These are phyloP conservation scores for Rhynchospora pubera DNA, from an alignment of 176 grass and related monocot genomes.

Conservation along the genomic window DNA sequence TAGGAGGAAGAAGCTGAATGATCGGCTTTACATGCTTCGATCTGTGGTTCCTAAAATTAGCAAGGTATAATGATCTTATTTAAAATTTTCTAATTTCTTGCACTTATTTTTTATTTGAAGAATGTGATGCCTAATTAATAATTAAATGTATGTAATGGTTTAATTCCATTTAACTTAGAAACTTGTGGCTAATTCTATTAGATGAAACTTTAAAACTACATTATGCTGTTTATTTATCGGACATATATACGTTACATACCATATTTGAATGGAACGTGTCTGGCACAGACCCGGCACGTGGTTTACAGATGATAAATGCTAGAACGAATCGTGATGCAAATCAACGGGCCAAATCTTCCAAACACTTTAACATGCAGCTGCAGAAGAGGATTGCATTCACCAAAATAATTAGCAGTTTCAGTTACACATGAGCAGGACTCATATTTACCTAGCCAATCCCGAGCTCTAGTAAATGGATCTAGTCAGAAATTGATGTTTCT, in stretches of 20 bases:
- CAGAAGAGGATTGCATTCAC: background rate
- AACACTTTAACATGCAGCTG: too few relatives aligned
- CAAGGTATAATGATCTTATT: constrained; percentile 64
- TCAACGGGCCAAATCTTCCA: too few relatives aligned
- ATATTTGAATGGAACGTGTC: background rate
- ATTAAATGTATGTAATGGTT: background rate
- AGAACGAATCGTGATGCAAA: too few relatives aligned
- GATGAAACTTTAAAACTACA: background rate
- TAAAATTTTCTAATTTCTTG: background rate
- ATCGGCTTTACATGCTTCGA: constrained; percentile 96
- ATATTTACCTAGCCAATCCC: background rate
- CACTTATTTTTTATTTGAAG: background rate
- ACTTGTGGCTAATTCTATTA: background rate
- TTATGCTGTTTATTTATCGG: background rate
- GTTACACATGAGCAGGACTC: background rate
- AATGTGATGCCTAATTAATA: background rate
- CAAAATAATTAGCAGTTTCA: background rate
- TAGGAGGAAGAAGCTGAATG: constrained; percentile 97
- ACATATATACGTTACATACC: background rate
- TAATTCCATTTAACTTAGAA: background rate
- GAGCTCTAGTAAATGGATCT: background rate
- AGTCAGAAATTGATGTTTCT: background rate
- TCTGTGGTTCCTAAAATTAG: constrained; percentile 99
- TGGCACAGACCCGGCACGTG: background rate
- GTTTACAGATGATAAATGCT: background rate